These are phyloP conservation scores for Alopecurus myosuroides DNA, from an alignment of 176 grass and related monocot species.

Conservation along the genomic window DNA sequence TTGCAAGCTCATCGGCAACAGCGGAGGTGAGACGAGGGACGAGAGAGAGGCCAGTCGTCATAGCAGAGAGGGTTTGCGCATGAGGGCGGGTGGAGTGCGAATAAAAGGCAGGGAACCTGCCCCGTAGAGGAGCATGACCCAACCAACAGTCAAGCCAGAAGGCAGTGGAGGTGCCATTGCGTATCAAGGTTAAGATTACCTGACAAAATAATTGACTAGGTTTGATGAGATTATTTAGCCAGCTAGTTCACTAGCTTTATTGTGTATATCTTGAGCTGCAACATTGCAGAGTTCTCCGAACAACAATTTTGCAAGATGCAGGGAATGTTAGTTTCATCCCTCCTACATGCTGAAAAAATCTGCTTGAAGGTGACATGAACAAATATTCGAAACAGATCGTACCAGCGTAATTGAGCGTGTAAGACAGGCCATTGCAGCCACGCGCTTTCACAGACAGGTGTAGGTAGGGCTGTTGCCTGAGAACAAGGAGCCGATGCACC, in stretches of 20 bases:
- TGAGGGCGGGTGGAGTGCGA: too few species aligned
- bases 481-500: conserved; percentile 60
- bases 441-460: conserved; percentile 67
- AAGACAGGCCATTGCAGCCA: conserved; percentile 90
- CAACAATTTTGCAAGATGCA: neutral
- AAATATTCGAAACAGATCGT: neutral
- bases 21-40: too few species aligned
- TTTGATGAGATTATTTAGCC: neutral
- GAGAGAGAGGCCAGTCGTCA: too few species aligned
- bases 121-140: too few species aligned
- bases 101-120: too few species aligned
- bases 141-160: too few species aligned
- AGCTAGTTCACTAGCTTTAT: neutral
- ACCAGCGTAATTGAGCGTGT: conserved; percentile 91
- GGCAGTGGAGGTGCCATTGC: too few species aligned
- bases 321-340: neutral
- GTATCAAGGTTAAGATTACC: neutral
- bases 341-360: neutral
- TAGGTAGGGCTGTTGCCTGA: conserved; percentile 60
- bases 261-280: neutral
- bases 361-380: neutral
- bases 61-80: too few species aligned
- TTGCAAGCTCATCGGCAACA: too few species aligned
- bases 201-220: neutral
- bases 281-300: neutral